Conservation (phyloP, 768 basidiomycete genomes). For the Boletales sp. region DNA sequence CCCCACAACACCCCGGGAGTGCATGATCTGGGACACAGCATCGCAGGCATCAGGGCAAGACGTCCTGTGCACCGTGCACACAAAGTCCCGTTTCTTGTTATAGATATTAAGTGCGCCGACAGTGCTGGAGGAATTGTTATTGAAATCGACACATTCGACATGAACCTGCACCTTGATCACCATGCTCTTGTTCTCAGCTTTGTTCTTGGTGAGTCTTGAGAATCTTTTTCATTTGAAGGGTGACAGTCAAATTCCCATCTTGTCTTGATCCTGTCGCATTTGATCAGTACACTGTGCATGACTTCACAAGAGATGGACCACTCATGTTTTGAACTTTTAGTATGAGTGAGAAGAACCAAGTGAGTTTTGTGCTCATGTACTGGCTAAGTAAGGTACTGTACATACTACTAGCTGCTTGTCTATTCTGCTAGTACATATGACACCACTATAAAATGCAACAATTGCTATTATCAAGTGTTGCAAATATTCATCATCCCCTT, state of each 20-base stretch:
- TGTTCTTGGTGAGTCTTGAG: conserved; percentile 23
- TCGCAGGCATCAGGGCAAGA: conserved; percentile 40
- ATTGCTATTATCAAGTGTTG: no score
- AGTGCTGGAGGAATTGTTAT: conserved; percentile 1
- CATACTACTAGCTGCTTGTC: no score
- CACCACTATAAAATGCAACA: no score
- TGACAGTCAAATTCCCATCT: conserved; percentile 26
- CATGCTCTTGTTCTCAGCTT: conserved; percentile 35
- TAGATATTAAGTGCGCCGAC: conserved; percentile 41
- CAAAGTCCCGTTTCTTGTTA: conserved; percentile 51
- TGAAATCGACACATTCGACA: conserved; percentile 12
- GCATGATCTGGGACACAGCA: conserved; percentile 36
- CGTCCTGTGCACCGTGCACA: conserved; percentile 37
- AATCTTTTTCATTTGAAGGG: conserved; percentile 25
- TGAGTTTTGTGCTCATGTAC: no score
- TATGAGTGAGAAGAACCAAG: no score
- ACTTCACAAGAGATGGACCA: conserved; percentile 1
- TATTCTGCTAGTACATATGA: no score
- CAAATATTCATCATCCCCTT: no score
- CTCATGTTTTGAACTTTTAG: conserved; percentile 8
- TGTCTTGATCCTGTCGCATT: conserved; percentile 6
- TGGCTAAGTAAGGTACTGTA: no score
- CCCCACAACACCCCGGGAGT: conserved; percentile 38
- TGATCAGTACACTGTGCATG: background rate
- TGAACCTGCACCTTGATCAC: conserved; percentile 57